A percentile compares a stretch with the other conserved stretches of the same genome.
phyloP scores from a whole-genome alignment of 2,329 filamentous ascomycete genomes.

The Stagonosporopsis cucurbitacearum region DNA sequence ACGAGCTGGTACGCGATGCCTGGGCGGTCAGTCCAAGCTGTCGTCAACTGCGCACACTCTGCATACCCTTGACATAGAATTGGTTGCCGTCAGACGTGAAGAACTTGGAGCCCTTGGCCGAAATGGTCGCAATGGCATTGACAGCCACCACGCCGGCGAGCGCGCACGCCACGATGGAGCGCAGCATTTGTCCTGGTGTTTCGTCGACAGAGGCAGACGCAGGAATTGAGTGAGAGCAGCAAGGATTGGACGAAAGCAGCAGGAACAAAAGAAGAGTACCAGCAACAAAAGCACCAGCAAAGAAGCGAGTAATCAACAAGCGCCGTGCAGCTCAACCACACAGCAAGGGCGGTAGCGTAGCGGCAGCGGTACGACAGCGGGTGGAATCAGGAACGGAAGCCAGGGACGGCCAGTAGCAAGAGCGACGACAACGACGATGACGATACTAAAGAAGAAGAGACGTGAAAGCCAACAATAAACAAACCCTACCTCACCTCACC shows the following conservation, averaged over 20 bases:
- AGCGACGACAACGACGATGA: not conserved
- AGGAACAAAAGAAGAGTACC: no score
- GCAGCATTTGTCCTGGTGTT: constrained; percentile 26
- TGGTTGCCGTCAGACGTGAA: constrained; percentile 81
- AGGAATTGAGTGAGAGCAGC: constrained; percentile 1
- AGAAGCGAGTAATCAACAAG: no score
- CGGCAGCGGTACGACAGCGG: constrained; percentile 1
- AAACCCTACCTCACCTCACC: constrained; percentile 5
- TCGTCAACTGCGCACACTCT: not conserved
- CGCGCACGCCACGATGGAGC: constrained; percentile 26
- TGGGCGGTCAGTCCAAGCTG: constrained; percentile 43
- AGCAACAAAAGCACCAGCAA: no score
- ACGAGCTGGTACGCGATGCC: constrained; percentile 74
- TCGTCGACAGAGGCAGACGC: not conserved
- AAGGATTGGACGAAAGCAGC: no score
- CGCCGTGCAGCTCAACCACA: not conserved
- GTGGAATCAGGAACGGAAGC: not conserved
- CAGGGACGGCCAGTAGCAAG: not conserved
- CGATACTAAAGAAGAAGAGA: not conserved
- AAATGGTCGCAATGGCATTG: constrained; percentile 61
- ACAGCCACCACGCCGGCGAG: constrained; percentile 44
- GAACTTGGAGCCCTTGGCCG: constrained; percentile 79
- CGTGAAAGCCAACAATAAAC: not conserved
- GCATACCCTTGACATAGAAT: constrained; percentile 80
- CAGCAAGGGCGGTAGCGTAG: no score